A percentile compares a stretch with the other conserved stretches of the same genome.
phyloP scores from a whole-genome alignment of 768 basidiomycete genomes.

The Scleroderma bovista region DNA sequence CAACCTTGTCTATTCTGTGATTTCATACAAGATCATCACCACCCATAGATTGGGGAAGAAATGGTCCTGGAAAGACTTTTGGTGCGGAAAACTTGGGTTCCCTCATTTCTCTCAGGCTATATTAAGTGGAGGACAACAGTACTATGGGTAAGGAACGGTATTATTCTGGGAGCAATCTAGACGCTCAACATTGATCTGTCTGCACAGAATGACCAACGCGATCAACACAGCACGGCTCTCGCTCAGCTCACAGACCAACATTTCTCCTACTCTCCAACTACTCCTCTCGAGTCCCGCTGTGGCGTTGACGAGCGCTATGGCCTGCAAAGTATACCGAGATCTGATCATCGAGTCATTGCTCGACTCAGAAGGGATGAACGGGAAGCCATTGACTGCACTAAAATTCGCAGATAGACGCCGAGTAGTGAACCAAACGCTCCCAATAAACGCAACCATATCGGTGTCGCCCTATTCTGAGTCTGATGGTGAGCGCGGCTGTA shows the following conservation, averaged over 20 bases:
- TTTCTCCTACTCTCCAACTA: constrained; percentile 12
- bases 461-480: background rate
- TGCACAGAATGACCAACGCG: constrained; percentile 19
- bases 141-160: constrained; percentile 25
- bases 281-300: constrained; percentile 19
- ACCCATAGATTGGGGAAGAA: constrained; percentile 3
- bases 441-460: background rate
- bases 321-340: constrained; percentile 20
- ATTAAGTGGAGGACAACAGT: constrained; percentile 27
- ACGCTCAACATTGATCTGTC: background rate
- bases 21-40: constrained; percentile 22
- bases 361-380: background rate
- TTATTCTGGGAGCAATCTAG: background rate
- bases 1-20: constrained; percentile 26
- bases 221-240: constrained; percentile 17
- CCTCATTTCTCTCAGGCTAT: constrained; percentile 22
- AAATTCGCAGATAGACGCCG: background rate
- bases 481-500: background rate
- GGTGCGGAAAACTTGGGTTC: constrained; percentile 16
- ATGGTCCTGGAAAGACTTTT: constrained; percentile 8
- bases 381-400: background rate
- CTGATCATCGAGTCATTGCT: constrained; percentile 8
- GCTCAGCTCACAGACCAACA: constrained; percentile 12
- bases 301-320: constrained; percentile 20
- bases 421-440: background rate